Evolutionary conservation across 2,329 filamentous ascomycete genomes (phyloP).

Genomic region (Phaeosphaeriaceae sp.): DNA sequence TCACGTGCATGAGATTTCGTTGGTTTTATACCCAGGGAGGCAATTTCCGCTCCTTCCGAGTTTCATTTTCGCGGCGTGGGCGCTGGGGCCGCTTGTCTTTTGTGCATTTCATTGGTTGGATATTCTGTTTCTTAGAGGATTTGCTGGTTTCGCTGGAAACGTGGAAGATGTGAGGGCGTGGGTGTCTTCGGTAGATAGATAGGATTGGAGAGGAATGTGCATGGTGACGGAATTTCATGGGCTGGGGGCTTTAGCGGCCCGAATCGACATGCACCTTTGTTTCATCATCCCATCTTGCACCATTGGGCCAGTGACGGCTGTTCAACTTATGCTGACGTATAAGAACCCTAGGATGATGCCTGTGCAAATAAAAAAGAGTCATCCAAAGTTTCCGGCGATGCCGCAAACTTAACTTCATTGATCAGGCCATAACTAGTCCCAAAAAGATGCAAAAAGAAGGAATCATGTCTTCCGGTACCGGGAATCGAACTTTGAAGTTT

Average conservation of each 20-base stretch:
- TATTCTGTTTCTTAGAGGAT: conserved; percentile 5
- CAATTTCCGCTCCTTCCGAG: conserved; percentile 26
- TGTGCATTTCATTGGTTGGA: conserved; percentile 12
- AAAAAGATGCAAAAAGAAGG: neutral
- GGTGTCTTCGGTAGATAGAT: conserved; percentile 1
- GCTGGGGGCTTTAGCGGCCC: neutral
- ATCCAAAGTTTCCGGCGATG: neutral
- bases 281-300: neutral
- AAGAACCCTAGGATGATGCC: neutral
- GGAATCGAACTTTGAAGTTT: neutral
- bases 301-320: neutral
- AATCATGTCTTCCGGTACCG: neutral
- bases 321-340: too few relatives aligned
- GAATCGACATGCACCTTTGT: neutral
- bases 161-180: conserved; percentile 21
- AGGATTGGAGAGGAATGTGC: neutral
- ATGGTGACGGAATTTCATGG: neutral
- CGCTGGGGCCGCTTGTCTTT: conserved; percentile 9
- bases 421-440: too few relatives aligned
- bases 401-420: too few relatives aligned
- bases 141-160: conserved; percentile 15
- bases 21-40: conserved; percentile 17
- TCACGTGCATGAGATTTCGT: conserved; percentile 15
- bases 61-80: conserved; percentile 14
- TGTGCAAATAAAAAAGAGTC: neutral